A percentile compares a stretch with the other conserved stretches of the same genome.
Evolutionary conservation across 495 filamentous ascomycete genomes (phyloP).

Genomic region (Penicillium alfredii): DNA sequence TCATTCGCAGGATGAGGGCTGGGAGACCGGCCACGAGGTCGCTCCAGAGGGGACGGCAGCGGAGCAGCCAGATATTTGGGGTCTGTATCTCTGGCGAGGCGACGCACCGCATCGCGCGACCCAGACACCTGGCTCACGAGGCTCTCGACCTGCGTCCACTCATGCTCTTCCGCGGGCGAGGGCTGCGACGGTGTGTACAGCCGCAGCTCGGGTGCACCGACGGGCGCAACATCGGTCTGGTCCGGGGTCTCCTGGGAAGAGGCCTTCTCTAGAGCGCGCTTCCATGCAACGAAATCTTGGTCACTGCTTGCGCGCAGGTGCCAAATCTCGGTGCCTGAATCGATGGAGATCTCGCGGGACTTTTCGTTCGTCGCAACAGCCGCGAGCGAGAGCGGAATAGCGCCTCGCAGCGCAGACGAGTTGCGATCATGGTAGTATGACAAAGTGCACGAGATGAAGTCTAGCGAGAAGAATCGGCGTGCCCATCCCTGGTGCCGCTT

Average conservation of each 20-base stretch:
- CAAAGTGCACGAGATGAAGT: slow-evolving; percentile 83
- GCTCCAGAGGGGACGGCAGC: slow-evolving; percentile 14
- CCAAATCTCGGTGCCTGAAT: slow-evolving; percentile 96
- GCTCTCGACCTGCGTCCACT: slow-evolving; percentile 79
- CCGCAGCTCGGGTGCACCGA: slow-evolving; percentile 25
- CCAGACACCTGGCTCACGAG: slow-evolving; percentile 79
- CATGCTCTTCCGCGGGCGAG: slow-evolving; percentile 56
- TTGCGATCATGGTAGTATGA: slow-evolving; percentile 95
- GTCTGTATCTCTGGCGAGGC: slow-evolving; percentile 76
- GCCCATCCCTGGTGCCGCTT: slow-evolving; percentile 94
- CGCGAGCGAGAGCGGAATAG: slow-evolving; percentile 85
- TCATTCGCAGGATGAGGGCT: slow-evolving; percentile 37
- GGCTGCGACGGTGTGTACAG: slow-evolving; percentile 27
- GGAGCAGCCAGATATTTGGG: slow-evolving; percentile 48
- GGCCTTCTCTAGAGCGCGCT: slow-evolving; percentile 73
- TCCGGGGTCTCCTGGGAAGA: slow-evolving; percentile 35
- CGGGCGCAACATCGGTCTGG: slow-evolving; percentile 9
- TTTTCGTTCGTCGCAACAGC: slow-evolving; percentile 83
- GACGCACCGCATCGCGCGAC: slow-evolving; percentile 78
- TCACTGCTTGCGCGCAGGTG: slow-evolving; percentile 79
- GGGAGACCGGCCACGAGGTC: slow-evolving; percentile 32
- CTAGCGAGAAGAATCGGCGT: slow-evolving; percentile 86
- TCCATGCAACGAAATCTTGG: slow-evolving; percentile 84
- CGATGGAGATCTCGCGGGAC: slow-evolving; percentile 86
- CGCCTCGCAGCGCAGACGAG: slow-evolving; percentile 81